A percentile compares a stretch with the other conserved stretches of the same genome.
phyloP scores from a whole-genome alignment of 2,329 filamentous ascomycete species.

The Lachnellula subtilissima region DNA sequence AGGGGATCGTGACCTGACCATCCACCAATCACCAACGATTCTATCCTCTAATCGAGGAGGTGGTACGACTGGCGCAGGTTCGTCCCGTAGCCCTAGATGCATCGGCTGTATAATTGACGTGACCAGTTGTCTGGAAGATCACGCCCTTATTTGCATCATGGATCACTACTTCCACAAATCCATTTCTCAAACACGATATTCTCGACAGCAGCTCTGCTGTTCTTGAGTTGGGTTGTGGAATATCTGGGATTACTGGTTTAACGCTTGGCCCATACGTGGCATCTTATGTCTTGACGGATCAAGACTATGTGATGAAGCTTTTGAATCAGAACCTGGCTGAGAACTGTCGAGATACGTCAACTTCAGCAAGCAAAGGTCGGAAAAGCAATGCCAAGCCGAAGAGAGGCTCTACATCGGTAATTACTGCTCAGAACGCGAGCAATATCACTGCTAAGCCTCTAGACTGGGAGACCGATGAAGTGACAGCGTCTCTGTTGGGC shows the following conservation, averaged over 20 bases:
- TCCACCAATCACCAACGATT: slow-evolving; percentile 79
- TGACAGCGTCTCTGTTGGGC: slow-evolving; percentile 37
- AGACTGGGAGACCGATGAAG: slow-evolving; percentile 75
- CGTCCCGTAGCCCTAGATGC: slow-evolving; percentile 2
- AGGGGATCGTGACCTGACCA: slow-evolving; percentile 63
- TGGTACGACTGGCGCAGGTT: slow-evolving; percentile 69
- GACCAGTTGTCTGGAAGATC: slow-evolving; percentile 80
- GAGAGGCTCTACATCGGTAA: slow-evolving; percentile 2
- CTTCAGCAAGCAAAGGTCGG: slow-evolving; percentile 13
- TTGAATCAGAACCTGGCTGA: slow-evolving; percentile 70
- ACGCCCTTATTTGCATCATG: slow-evolving; percentile 78
- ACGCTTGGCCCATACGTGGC: slow-evolving; percentile 56
- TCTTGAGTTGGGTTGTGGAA: slow-evolving; percentile 84
- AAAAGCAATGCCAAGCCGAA: slow-evolving; percentile 24
- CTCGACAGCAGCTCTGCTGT: slow-evolving; percentile 53
- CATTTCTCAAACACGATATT: slow-evolving; percentile 53
- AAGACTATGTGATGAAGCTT: slow-evolving; percentile 74
- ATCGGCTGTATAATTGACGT: slow-evolving; percentile 9
- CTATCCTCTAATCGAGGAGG: slow-evolving; percentile 70
- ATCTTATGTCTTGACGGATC: slow-evolving; percentile 76
- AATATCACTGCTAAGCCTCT: slow-evolving; percentile 57
- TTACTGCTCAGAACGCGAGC: background rate
- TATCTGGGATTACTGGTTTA: slow-evolving; percentile 74
- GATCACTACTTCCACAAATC: slow-evolving; percentile 61
- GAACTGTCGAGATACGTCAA: slow-evolving; percentile 39